Evolutionary conservation across 2,329 filamentous ascomycete genomes (phyloP).

Genomic region (Fusarium liriodendri): DNA sequence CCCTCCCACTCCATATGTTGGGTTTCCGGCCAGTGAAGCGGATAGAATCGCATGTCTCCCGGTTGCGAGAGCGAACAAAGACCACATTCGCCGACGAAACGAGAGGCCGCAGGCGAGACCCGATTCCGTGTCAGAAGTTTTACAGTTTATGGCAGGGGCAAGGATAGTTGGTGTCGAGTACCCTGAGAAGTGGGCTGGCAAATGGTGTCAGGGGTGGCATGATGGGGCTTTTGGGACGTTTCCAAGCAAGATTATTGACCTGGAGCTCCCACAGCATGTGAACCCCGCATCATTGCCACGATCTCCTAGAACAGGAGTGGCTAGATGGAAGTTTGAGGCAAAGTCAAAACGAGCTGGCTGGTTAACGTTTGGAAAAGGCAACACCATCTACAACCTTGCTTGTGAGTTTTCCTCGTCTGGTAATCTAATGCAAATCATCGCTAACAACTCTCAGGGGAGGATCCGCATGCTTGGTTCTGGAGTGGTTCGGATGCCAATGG

Average conservation of each 20-base stretch:
- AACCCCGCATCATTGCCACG: slow-evolving; percentile 23
- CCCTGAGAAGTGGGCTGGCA: slow-evolving; percentile 49
- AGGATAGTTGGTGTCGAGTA: slow-evolving; percentile 48
- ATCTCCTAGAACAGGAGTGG: slow-evolving; percentile 40
- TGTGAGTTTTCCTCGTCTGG: slow-evolving; percentile 24
- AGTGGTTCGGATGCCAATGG: slow-evolving; percentile 50
- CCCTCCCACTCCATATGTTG: slow-evolving; percentile 36
- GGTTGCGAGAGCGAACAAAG: slow-evolving; percentile 48
- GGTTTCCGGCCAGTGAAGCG: neutral
- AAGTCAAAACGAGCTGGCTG: slow-evolving; percentile 30
- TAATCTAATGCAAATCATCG: neutral
- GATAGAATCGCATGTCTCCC: slow-evolving; percentile 46
- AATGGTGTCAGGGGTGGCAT: slow-evolving; percentile 51
- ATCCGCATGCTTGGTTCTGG: slow-evolving; percentile 52
- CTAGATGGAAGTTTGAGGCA: slow-evolving; percentile 48
- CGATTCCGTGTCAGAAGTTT: slow-evolving; percentile 47
- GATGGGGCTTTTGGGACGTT: slow-evolving; percentile 40
- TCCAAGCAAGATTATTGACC: slow-evolving; percentile 40
- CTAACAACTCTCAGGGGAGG: slow-evolving; percentile 10
- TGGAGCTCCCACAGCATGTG: slow-evolving; percentile 42
- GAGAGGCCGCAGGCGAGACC: slow-evolving; percentile 49
- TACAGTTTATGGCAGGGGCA: slow-evolving; percentile 52
- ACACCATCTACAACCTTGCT: slow-evolving; percentile 62
- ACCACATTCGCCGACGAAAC: slow-evolving; percentile 51
- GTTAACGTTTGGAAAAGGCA: slow-evolving; percentile 55